Evolutionary conservation across 768 basidiomycete species (phyloP).

Genomic region (Kwoniella mangroviensis): DNA sequence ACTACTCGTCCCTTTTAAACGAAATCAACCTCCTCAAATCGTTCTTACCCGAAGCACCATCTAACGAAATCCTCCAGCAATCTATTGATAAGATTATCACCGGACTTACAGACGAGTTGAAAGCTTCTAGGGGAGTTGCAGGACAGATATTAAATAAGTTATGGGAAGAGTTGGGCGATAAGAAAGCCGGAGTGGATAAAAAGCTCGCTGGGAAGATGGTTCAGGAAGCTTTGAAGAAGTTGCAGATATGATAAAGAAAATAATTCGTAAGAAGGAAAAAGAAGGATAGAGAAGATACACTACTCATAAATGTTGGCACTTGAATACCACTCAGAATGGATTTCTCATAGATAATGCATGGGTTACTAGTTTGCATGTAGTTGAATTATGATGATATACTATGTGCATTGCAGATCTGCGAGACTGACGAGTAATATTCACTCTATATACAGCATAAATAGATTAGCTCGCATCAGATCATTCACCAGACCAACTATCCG

Average conservation of each 20-base stretch:
- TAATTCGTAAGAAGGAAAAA: neutral
- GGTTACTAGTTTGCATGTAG: neutral
- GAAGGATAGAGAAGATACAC: neutral
- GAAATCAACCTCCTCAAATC: slow-evolving; percentile 51
- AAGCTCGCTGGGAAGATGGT: slow-evolving; percentile 54
- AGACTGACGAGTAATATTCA: no score
- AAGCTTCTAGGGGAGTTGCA: slow-evolving; percentile 41
- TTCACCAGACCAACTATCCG: slow-evolving; percentile 1
- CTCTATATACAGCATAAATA: neutral
- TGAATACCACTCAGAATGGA: neutral
- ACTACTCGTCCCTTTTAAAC: slow-evolving; percentile 36
- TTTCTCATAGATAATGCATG: slow-evolving; percentile 2
- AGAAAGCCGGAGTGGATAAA: slow-evolving; percentile 46
- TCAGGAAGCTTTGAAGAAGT: slow-evolving; percentile 48
- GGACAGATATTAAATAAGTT: slow-evolving; percentile 50
- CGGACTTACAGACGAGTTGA: slow-evolving; percentile 34
- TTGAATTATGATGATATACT: no score
- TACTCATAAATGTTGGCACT: neutral
- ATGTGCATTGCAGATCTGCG: no score
- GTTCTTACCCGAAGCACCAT: slow-evolving; percentile 47
- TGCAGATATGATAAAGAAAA: neutral
- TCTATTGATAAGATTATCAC: slow-evolving; percentile 40
- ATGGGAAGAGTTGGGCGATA: slow-evolving; percentile 52
- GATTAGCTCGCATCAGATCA: neutral
- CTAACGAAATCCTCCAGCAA: slow-evolving; percentile 31